Evolutionary conservation across 495 filamentous ascomycete species (phyloP).

Genomic region (Trichoderma parareesei): DNA sequence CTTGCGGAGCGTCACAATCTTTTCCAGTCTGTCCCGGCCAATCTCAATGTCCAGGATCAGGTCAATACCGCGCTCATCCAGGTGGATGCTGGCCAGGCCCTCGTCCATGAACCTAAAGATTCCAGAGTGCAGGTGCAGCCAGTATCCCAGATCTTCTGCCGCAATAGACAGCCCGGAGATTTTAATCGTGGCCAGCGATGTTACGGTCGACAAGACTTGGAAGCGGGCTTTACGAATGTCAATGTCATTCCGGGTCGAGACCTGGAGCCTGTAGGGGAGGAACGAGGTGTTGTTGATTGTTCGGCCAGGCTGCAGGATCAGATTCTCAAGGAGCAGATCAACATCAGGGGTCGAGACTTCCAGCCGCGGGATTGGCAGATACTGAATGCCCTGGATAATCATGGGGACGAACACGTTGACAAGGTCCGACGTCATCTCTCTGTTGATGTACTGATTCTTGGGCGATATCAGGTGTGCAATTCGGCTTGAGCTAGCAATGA

Average conservation of each 20-base stretch:
- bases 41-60: conserved; percentile 77
- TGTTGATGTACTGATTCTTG: conserved; percentile 44
- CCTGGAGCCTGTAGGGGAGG: conserved; percentile 71
- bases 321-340: conserved; percentile 80
- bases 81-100: conserved; percentile 74
- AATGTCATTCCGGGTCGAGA: conserved; percentile 78
- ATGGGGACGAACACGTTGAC: conserved; percentile 74
- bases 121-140: conserved; percentile 56
- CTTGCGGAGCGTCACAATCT: conserved; percentile 67
- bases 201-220: conserved; percentile 55
- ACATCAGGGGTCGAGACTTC: conserved; percentile 76
- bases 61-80: conserved; percentile 82
- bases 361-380: conserved; percentile 79
- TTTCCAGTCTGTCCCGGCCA: conserved; percentile 61
- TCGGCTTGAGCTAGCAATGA: conserved; percentile 54
- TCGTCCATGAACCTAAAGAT: conserved; percentile 62
- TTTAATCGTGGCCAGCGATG: conserved; percentile 64
- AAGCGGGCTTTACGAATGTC: conserved; percentile 75
- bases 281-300: conserved; percentile 84
- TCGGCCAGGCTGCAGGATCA: conserved; percentile 80
- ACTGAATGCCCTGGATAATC: conserved; percentile 66
- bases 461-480: conserved; percentile 62
- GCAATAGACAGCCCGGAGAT: conserved; percentile 72
- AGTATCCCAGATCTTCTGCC: conserved; percentile 80
- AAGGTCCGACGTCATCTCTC: conserved; percentile 63